Evolutionary conservation across 176 grass and related monocot species (phyloP).

Genomic region (Poa pratensis): DNA sequence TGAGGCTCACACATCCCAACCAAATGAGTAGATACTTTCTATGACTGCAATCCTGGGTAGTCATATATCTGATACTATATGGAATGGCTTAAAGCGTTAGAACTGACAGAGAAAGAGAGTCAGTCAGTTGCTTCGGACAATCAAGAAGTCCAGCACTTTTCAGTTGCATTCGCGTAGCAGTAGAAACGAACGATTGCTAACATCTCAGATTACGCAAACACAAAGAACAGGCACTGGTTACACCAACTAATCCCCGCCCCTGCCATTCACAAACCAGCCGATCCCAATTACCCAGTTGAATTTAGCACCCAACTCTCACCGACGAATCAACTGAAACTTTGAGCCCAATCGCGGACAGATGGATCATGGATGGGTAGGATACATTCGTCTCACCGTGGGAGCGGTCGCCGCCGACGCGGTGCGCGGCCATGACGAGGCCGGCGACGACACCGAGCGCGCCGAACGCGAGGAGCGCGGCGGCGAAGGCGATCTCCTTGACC

Average conservation of each 20-base stretch:
- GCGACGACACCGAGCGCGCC: conserved; percentile 63
- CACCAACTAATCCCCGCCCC: not conserved
- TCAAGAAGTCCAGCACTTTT: not conserved
- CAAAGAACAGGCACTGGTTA: not conserved
- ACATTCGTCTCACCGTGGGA: conserved; percentile 61
- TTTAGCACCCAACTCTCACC: not conserved
- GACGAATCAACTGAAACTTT: not conserved
- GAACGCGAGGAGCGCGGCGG: conserved; percentile 80
- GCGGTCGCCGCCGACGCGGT: conserved; percentile 87
- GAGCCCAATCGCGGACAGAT: not conserved
- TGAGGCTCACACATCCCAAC: not conserved
- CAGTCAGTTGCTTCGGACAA: not conserved
- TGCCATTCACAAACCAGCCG: no score
- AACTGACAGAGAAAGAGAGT: not conserved
- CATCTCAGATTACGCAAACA: not conserved
- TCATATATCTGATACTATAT: no score
- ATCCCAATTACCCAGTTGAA: not conserved
- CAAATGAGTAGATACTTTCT: no score
- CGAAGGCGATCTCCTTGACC: conserved; percentile 94
- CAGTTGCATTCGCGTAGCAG: not conserved
- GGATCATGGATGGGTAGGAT: not conserved
- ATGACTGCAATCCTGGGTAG: not conserved
- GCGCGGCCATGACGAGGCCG: conserved; percentile 70
- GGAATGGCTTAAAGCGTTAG: not conserved
- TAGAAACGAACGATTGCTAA: not conserved